Evolutionary conservation across 148 eudicot genomes (phyloP), one percentile per base, ranked within the genome.

Genomic region (Camellia sinensis): DNA sequence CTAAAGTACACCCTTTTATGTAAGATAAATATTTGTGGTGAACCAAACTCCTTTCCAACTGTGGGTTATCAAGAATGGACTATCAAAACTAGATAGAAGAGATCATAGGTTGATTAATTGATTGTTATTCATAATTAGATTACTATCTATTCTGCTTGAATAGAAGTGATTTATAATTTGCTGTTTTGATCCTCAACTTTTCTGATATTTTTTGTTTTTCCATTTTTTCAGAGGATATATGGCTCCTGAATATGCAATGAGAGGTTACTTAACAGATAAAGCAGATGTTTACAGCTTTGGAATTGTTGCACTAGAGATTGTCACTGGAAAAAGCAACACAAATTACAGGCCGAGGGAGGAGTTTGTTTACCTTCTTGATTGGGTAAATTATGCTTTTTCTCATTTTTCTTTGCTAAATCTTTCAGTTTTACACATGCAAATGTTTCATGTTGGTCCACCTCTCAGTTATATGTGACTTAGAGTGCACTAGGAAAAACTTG

Each of bases 171-270:
- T 48, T 48, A 7, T 48, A 48, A 3, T 48, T 48, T 4, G 52
- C 52, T 48, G 6, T 48, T 48, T 48, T 48, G 52, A 48, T 4
- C 6, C 0, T 0, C 52, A 48, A 5, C 52, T 48, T 54, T n/a
- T 44, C 29, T 73, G 37, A 48, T 45, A 65, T 54, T 48, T 78
- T 40, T 3, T 1, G 37, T 67, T 45, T 17, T 29, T 29, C 0
- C 37, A 29, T 29, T 59, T 78, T 71, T 74, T 79, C 88, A 94
- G 98, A 82, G 97, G 98, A 57, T 94, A 92, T 79, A 94, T 94
- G 97, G 98, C 98, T 77, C 98, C 94, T 7, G 98, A 94, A 85
- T 94, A 94, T 78, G 98, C 98, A 43, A 89, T 92, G 98, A 92
- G 97, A 73, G 97, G 98, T 52, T 91, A 91, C 81, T 86, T 94